These are phyloP conservation scores for Lepidopterella palustris DNA, from an alignment of 495 filamentous ascomycete genomes.

Conservation along the genomic window DNA sequence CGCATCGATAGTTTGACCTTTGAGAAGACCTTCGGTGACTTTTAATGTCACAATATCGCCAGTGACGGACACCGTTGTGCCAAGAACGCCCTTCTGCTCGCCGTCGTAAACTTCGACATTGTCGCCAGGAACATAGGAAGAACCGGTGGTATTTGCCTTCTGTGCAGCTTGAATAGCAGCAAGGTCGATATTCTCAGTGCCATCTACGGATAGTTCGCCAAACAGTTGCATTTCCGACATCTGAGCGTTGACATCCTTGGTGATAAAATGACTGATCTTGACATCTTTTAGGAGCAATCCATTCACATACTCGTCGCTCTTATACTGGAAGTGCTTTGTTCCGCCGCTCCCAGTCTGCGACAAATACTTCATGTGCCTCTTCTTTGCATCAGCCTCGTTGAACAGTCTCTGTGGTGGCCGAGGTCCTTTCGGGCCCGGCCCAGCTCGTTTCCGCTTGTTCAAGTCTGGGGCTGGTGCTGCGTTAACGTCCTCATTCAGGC, in stretches of 20 bases:
- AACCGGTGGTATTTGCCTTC: constrained; percentile 67
- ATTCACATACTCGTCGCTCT: constrained; percentile 80
- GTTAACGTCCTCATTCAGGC: constrained; percentile 68
- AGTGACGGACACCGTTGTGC: constrained; percentile 78
- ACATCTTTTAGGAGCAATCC: constrained; percentile 93
- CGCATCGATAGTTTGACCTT: constrained; percentile 81
- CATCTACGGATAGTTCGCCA: constrained; percentile 79
- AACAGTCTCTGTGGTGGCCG: constrained; percentile 89
- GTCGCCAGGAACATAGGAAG: constrained; percentile 84
- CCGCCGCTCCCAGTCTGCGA: background rate
- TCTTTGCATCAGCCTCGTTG: constrained; percentile 87
- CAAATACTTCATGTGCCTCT: constrained; percentile 71
- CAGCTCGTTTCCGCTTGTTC: constrained; percentile 61
- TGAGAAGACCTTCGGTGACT: constrained; percentile 76
- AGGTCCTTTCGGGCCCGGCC: constrained; percentile 35
- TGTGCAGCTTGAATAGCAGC: constrained; percentile 79
- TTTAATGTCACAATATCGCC: constrained; percentile 84
- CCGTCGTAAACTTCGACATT: constrained; percentile 92
- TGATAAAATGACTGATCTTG: constrained; percentile 74
- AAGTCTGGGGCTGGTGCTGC: constrained; percentile 46
- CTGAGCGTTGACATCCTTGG: constrained; percentile 84
- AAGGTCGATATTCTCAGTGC: constrained; percentile 87
- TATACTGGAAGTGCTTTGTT: constrained; percentile 74
- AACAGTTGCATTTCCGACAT: constrained; percentile 94
- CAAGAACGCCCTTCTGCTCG: constrained; percentile 86